phyloP scores from a whole-genome alignment of 441 rosid genomes.

The Pelargonium australe region DNA sequence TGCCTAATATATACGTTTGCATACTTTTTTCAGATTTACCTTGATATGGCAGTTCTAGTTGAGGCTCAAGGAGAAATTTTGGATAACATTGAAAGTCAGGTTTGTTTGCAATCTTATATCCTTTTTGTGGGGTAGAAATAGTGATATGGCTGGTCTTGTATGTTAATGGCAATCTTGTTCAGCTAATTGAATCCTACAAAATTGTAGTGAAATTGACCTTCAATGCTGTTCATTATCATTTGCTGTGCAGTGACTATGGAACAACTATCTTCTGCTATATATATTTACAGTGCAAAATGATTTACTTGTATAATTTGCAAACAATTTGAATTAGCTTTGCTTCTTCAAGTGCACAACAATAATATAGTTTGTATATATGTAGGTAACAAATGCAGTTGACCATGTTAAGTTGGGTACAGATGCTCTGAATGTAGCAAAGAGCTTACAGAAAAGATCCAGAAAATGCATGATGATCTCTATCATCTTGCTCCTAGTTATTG shows the following conservation, averaged over 20 bases:
- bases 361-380: too few relatives aligned
- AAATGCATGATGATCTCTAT: constrained; percentile 65
- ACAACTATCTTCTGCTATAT: too few relatives aligned
- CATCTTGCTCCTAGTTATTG: constrained; percentile 45
- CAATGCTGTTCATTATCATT: too few relatives aligned
- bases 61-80: constrained; percentile 48
- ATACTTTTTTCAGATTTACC: constrained; percentile 32
- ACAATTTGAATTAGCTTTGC: too few relatives aligned
- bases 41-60: constrained; percentile 47
- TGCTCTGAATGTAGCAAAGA: constrained; percentile 49
- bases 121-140: too few relatives aligned
- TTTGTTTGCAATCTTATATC: constrained; percentile 18
- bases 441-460: constrained; percentile 47
- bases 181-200: too few relatives aligned
- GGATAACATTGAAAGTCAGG: constrained; percentile 51
- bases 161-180: background rate
- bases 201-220: too few relatives aligned
- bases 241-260: too few relatives aligned
- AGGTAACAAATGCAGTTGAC: constrained; percentile 54
- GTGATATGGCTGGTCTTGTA: background rate
- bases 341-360: too few relatives aligned
- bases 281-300: too few relatives aligned
- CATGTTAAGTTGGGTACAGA: constrained; percentile 48
- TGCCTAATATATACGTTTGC: constrained; percentile 8
- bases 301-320: too few relatives aligned